Evolutionary conservation across 768 basidiomycete genomes (phyloP), one percentile per base, ranked within the genome.

Genomic region (Termitomyces sp.): DNA sequence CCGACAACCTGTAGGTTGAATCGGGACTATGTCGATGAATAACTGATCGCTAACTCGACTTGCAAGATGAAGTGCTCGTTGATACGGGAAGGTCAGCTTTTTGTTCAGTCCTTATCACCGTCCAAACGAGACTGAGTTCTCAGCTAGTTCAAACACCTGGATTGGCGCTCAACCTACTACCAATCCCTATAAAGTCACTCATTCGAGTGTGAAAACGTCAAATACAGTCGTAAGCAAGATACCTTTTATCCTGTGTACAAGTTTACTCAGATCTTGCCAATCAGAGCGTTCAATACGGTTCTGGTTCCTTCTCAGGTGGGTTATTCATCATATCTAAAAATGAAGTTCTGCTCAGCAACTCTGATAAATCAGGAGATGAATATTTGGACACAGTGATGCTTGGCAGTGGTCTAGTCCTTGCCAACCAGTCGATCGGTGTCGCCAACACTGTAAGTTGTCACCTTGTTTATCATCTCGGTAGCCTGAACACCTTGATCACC

Each of bases 111-210:
- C n/a, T 36, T 27, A 49, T 4, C 16, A 37, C 18, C 4, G 18
- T 46, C 11, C 34, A 46, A 36, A 8, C 6, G 22, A 22, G 20
- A 33, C 16, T 57, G 4, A 37, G 27, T 33, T 5, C 20, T n/a
- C 16, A 2, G 3, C 37, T 34, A 85, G 84, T 69, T 86, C 87
- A 12, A 88, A 87, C 72, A 88, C 85, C 34, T 89, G 87, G 86
- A 73, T 89, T 48, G 86, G 87, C 18, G 84, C 86, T 30, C 62
- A 33, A 13, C 71, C 67, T 30, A 3, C 66, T 30, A 3, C 18
- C 18, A 41, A 41, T 18, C 15, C 69, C 0, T 89, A 85, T 65
- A 66, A 66, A 20, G 58, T 60, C 59, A 87, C 87, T 5, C 73
- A 72, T 51, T 81, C 84, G 22, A 85, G 81, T 55, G 65, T 39